Base-by-base conservation (phyloP, 345 rosid species). In the Lepidium africanum region DNA sequence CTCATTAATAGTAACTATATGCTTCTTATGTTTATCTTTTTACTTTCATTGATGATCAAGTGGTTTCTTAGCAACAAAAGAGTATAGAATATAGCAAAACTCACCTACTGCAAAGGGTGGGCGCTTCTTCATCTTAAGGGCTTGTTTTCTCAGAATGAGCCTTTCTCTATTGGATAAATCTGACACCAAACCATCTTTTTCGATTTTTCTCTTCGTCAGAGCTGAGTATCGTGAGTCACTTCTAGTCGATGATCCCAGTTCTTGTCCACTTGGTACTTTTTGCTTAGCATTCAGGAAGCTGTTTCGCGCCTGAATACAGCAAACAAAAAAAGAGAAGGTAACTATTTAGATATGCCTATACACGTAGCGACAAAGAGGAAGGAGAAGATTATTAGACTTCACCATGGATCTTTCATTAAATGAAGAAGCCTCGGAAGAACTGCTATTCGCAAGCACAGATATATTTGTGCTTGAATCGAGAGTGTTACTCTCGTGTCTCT, bases 51-150 rank as follows among this genome's bases (percentile, higher is more conserved):
- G 32, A 27, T 27, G 32, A 27, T 40, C 53, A 41, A 49, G 42
- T 59, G 61, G 45, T 60, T 46, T 55, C 58, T 9, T 45, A 53
- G 64, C 56, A 63, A 6, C 46, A 25, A 60, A 25, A 51, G 54
- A 70, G 55, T 41, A 32, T 14, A 10, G 3, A 11, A 55, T 27
- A 42, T 63, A 32, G 45, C 19, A 16, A 9, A 64, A 79, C 66
- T 78, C 65, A 88, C 98, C 97, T 62, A 90, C 86, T 76, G 98
- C 89, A 63, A 90, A 82, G 51, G 86, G 83, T 14, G 96, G 98
- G 38, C 91, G 89, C 38, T 90, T 87, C 82, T 72, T 93, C 89
- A 87, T 85, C 63, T 45, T 80, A 61, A 90, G 96, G 63, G 97
- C 98, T 76, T 88, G 96, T 84, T 81, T 93, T 54, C 97, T 82